phyloP scores from a whole-genome alignment of 768 basidiomycete species.

The Auriscalpium orientale region DNA sequence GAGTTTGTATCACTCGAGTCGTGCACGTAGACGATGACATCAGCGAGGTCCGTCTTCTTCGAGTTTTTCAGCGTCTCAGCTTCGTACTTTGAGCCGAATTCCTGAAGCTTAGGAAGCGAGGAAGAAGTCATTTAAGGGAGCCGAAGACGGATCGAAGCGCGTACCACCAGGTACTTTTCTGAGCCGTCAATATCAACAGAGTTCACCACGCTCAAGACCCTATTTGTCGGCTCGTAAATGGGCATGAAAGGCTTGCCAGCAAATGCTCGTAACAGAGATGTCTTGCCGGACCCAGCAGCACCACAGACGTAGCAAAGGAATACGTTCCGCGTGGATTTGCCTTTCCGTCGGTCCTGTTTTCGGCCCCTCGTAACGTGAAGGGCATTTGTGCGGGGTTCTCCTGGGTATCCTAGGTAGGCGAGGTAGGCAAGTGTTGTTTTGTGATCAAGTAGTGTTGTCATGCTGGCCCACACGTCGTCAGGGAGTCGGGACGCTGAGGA shows the following conservation, averaged over 20 bases:
- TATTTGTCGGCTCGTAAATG: slow-evolving; percentile 82
- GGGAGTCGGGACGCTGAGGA: background rate
- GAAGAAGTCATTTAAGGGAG: background rate
- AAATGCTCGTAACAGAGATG: slow-evolving; percentile 76
- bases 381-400: slow-evolving; percentile 72
- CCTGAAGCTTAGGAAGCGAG: slow-evolving; percentile 65
- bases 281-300: slow-evolving; percentile 94
- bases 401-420: slow-evolving; percentile 88
- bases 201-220: slow-evolving; percentile 88
- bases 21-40: slow-evolving; percentile 92
- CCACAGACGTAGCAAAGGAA: slow-evolving; percentile 93
- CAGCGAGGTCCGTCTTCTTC: slow-evolving; percentile 87
- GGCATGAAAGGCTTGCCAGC: slow-evolving; percentile 72
- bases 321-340: slow-evolving; percentile 84
- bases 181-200: slow-evolving; percentile 89
- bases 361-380: slow-evolving; percentile 80
- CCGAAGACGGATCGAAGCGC: slow-evolving; percentile 25
- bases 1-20: slow-evolving; percentile 99
- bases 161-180: slow-evolving; percentile 93
- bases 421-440: slow-evolving; percentile 89
- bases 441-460: slow-evolving; percentile 95
- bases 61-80: slow-evolving; percentile 80
- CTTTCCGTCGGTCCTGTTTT: slow-evolving; percentile 77
- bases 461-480: slow-evolving; percentile 38
- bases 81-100: slow-evolving; percentile 95